Base-by-base conservation (phyloP, 202 grass and related monocot genomes). In the Dendrocalamus latiflorus region DNA sequence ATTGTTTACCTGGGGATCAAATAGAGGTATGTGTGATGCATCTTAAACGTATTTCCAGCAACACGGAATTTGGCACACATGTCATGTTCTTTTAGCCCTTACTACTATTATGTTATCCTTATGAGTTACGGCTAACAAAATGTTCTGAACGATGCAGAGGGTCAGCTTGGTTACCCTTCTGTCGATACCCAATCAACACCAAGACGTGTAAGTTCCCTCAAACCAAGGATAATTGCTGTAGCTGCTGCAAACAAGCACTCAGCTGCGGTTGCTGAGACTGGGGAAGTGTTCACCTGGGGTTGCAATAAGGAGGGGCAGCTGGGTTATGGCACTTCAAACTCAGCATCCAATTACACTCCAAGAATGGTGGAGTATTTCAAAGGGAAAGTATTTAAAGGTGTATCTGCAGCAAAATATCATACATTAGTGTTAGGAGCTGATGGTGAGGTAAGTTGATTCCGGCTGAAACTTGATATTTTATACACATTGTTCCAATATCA, bases 1-100 rank as follows among this genome's bases (percentile, higher is more conserved):
- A 83, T 81, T 99, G 86, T 99, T 96, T 88, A 92, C 96, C 54
- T 99, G 96, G 96, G 96, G 96, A 87, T 99, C 96, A 71, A 99
- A 99, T 83, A 95, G 96, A 99, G 96, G 96, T 99, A 82, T 53
- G 28, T 82, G 39, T 33, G 4, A 56, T 84, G 21, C 70, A 90
- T 56, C 70, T 90, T 36, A 44, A 80, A 72, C 72, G 33, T n/a
- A 57, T 82, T 71, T 48, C 22, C 45, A 48, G 69, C 69, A 75
- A 53, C 51, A 54, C 24, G 25, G 58, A 80, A 11, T 41, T 80
- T 60, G 20, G 28, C 68, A 74, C 21, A 34, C 75, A 51, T 16
- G n/a, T 42, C 26, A 33, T 45, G 25, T 51, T 6, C 43, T 65
- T 79, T 74, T 72, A 44, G 6, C 36, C 59, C 42, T 72, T 85